Evolutionary conservation across 768 basidiomycete species (phyloP).

Genomic region (Podaxis sp.): DNA sequence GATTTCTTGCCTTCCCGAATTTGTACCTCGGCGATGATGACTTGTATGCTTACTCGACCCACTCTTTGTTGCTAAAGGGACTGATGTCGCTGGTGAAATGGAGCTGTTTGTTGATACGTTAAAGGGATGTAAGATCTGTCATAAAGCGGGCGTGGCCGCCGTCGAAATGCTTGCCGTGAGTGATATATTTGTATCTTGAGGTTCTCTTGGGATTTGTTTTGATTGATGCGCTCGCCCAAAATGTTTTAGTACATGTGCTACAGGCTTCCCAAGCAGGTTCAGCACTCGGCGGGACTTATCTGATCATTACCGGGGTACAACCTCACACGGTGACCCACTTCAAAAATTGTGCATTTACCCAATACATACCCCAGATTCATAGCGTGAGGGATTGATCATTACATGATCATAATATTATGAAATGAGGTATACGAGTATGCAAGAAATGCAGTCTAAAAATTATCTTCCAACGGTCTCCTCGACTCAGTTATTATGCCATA

Average conservation of each 20-base stretch:
- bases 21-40: constrained; percentile 2
- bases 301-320: constrained; percentile 17
- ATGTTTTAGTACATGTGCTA: constrained; percentile 60
- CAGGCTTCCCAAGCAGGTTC: constrained; percentile 50
- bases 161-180: constrained; percentile 69
- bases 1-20: not conserved
- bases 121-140: constrained; percentile 49
- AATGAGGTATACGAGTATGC: constrained; percentile 17
- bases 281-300: constrained; percentile 39
- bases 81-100: constrained; percentile 73
- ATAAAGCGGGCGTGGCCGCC: constrained; percentile 62
- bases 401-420: constrained; percentile 11
- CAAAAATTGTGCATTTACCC: not conserved
- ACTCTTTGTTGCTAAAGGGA: constrained; percentile 38
- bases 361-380: constrained; percentile 9
- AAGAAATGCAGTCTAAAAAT: not conserved
- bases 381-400: not conserved
- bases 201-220: constrained; percentile 9
- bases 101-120: constrained; percentile 45
- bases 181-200: not conserved
- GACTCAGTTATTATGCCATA: constrained; percentile 86
- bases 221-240: constrained; percentile 15
- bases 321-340: constrained; percentile 12
- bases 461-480: not conserved
- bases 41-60: constrained; percentile 10